These are phyloP conservation scores for Tephrocybe sp. DNA, from an alignment of 768 basidiomycete genomes.

Conservation along the genomic window DNA sequence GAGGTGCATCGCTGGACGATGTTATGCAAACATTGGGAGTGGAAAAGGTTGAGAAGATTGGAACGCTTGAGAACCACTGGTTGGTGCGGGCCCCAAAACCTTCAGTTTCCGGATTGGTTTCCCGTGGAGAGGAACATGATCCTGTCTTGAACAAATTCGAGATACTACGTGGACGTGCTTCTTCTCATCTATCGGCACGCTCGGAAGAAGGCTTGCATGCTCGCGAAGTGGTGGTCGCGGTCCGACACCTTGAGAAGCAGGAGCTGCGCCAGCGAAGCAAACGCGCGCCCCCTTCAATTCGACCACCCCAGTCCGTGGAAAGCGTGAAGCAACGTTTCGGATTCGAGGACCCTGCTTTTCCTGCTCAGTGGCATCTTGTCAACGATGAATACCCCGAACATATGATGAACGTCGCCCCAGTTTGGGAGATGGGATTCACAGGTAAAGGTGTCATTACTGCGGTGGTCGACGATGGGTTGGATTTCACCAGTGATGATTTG, in stretches of 20 bases:
- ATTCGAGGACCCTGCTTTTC: conserved; percentile 82
- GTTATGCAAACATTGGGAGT: conserved; percentile 64
- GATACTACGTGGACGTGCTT: conserved; percentile 37
- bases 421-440: conserved; percentile 91
- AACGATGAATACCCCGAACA: conserved; percentile 82
- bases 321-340: conserved; percentile 59
- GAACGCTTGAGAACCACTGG: conserved; percentile 83
- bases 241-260: conserved; percentile 64
- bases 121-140: conserved; percentile 36
- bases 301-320: conserved; percentile 39
- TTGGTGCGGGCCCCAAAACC: conserved; percentile 64
- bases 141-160: conserved; percentile 51
- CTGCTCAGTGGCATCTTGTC: conserved; percentile 92
- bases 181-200: conserved; percentile 35
- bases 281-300: conserved; percentile 67
- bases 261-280: conserved; percentile 66
- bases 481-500: conserved; percentile 85
- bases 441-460: conserved; percentile 86
- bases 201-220: conserved; percentile 41
- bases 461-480: conserved; percentile 93
- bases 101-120: conserved; percentile 19
- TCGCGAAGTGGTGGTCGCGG: conserved; percentile 49
- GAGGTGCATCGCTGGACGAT: conserved; percentile 56
- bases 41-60: conserved; percentile 85
- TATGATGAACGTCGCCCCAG: conserved; percentile 87